phyloP scores from a whole-genome alignment of 495 filamentous ascomycete species.

The Podospora didyma region DNA sequence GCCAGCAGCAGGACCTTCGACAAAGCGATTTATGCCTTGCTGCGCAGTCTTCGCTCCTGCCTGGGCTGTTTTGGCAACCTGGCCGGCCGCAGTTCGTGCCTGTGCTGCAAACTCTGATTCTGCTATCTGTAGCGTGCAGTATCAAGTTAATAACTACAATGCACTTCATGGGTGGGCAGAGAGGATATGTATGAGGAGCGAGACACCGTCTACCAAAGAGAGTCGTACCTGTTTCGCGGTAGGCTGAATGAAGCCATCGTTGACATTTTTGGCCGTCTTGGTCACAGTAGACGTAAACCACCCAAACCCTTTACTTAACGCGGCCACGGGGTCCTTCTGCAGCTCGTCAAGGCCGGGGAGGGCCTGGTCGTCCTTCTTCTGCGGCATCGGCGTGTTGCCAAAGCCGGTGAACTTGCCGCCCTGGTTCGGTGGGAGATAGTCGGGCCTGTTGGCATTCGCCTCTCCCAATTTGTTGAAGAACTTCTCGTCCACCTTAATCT shows the following conservation, averaged over 20 bases:
- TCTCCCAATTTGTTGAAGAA: slow-evolving; percentile 82
- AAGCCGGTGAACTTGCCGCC: slow-evolving; percentile 92
- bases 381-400: slow-evolving; percentile 61
- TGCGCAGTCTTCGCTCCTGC: slow-evolving; percentile 64
- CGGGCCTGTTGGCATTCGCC: slow-evolving; percentile 73
- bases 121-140: slow-evolving; percentile 50
- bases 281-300: slow-evolving; percentile 86
- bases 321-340: slow-evolving; percentile 84
- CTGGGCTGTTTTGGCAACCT: slow-evolving; percentile 57
- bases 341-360: slow-evolving; percentile 74
- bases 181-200: background rate
- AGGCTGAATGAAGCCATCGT: slow-evolving; percentile 85
- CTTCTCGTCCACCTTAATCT: slow-evolving; percentile 68
- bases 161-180: too few relatives aligned
- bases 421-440: slow-evolving; percentile 73
- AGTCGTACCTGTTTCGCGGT: slow-evolving; percentile 71
- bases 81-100: slow-evolving; percentile 66
- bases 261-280: slow-evolving; percentile 82
- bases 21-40: slow-evolving; percentile 75
- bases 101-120: slow-evolving; percentile 86
- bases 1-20: slow-evolving; percentile 53
- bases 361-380: slow-evolving; percentile 32
- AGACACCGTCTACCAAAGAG: too few relatives aligned
- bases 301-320: slow-evolving; percentile 86
- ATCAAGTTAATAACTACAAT: background rate